A percentile compares a stretch with the other conserved stretches of the same genome.
phyloP scores from a whole-genome alignment of 2,329 filamentous ascomycete genomes.

The Fusarium sp. region DNA sequence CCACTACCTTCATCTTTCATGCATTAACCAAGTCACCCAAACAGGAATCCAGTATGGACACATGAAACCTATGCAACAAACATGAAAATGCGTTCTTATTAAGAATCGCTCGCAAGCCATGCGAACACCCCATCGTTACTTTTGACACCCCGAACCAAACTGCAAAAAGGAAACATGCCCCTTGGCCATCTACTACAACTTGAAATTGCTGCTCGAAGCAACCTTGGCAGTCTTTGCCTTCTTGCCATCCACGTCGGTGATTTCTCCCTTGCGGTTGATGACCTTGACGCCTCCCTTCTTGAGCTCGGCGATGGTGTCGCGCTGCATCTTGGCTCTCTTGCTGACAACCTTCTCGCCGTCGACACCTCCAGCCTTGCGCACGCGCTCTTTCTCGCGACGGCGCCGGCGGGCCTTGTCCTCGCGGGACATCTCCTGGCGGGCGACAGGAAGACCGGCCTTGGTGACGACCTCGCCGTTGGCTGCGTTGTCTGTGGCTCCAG shows the following conservation, averaged over 20 bases:
- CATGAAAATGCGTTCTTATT: constrained; percentile 34
- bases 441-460: constrained; percentile 80
- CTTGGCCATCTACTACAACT: constrained; percentile 63
- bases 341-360: constrained; percentile 58
- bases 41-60: neutral
- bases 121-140: constrained; percentile 27
- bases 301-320: constrained; percentile 69
- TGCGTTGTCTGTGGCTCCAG: constrained; percentile 70
- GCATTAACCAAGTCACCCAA: neutral
- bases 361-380: constrained; percentile 71
- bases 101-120: constrained; percentile 38
- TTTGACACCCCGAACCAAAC: constrained; percentile 12
- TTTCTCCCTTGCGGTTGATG: constrained; percentile 88
- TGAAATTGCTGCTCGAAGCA: constrained; percentile 67
- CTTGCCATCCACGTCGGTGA: constrained; percentile 85
- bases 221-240: constrained; percentile 67
- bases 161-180: constrained; percentile 3
- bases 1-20: neutral
- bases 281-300: constrained; percentile 91
- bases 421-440: constrained; percentile 85
- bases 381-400: constrained; percentile 86
- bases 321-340: constrained; percentile 64
- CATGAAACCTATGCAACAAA: constrained; percentile 21
- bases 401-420: constrained; percentile 84
- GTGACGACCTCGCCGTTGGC: constrained; percentile 77